Evolutionary conservation across 352 stramenopile genomes (phyloP).

Genomic region (Globisporangium radiosum): DNA sequence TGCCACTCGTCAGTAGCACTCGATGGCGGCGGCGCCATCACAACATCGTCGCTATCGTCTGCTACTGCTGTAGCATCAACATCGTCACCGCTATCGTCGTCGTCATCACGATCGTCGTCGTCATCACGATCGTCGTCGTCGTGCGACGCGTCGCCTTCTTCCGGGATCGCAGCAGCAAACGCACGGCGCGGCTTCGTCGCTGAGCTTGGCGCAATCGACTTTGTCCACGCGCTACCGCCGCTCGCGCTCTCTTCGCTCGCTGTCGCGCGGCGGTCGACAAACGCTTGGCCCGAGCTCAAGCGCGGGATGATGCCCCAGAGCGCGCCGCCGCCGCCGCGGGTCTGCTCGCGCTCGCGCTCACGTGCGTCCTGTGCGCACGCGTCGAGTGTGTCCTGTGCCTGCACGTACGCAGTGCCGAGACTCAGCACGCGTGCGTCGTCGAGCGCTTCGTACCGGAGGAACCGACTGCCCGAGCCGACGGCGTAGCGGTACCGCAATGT

Average conservation of each 20-base stretch:
- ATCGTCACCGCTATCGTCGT: conserved; percentile 6
- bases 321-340: conserved; percentile 13
- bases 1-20: conserved; percentile 4
- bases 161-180: conserved; percentile 46
- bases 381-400: conserved; percentile 76
- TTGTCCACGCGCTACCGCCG: conserved; percentile 13
- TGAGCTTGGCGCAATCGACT: conserved; percentile 11
- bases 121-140: conserved; percentile 20
- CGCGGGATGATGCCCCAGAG: conserved; percentile 60
- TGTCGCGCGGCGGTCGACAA: conserved; percentile 66
- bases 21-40: conserved; percentile 2
- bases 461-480: conserved; percentile 71
- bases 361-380: conserved; percentile 12
- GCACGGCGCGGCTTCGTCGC: conserved; percentile 18
- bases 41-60: conserved; percentile 8
- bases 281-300: conserved; percentile 79
- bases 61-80: conserved; percentile 5
- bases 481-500: conserved; percentile 82
- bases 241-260: conserved; percentile 27
- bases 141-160: conserved; percentile 20
- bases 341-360: conserved; percentile 8
- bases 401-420: conserved; percentile 47
- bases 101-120: conserved; percentile 22
- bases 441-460: conserved; percentile 69
- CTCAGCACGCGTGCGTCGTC: conserved; percentile 41